phyloP scores from a whole-genome alignment of 2,329 filamentous ascomycete genomes.

The Sporothrix pallida region DNA sequence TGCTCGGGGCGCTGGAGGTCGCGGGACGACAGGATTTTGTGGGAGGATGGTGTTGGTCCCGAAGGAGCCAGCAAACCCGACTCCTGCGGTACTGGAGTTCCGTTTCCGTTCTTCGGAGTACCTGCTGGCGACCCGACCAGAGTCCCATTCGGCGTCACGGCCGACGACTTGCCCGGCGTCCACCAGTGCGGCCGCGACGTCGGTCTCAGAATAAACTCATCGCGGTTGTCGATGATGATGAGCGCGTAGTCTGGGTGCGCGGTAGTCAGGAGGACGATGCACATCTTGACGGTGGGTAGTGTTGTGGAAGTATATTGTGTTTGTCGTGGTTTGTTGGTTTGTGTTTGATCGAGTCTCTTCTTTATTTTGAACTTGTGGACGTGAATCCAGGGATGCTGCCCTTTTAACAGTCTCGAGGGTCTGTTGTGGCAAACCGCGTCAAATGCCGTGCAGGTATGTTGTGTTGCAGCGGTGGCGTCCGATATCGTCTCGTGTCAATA shows the following conservation, averaged over 20 bases:
- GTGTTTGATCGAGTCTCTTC: too few relatives aligned
- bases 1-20: slow-evolving; percentile 67
- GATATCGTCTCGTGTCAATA: slow-evolving; percentile 26
- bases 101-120: background rate
- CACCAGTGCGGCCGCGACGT: slow-evolving; percentile 70
- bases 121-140: background rate
- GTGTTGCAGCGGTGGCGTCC: background rate
- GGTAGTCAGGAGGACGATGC: slow-evolving; percentile 77
- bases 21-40: slow-evolving; percentile 61
- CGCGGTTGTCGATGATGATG: slow-evolving; percentile 78
- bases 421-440: background rate
- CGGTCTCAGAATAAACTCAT: slow-evolving; percentile 71
- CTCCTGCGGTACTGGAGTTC: slow-evolving; percentile 20
- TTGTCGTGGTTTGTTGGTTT: background rate
- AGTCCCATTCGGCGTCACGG: slow-evolving; percentile 26
- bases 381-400: background rate
- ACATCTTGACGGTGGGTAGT: slow-evolving; percentile 60
- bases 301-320: background rate
- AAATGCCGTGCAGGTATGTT: background rate
- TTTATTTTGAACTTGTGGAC: too few relatives aligned
- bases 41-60: background rate
- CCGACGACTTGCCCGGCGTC: slow-evolving; percentile 48
- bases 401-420: background rate
- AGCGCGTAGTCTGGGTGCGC: slow-evolving; percentile 76
- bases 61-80: background rate